These are phyloP conservation scores for Chlorencoelia australis DNA, from an alignment of 2,329 filamentous ascomycete genomes.

Conservation along the genomic window DNA sequence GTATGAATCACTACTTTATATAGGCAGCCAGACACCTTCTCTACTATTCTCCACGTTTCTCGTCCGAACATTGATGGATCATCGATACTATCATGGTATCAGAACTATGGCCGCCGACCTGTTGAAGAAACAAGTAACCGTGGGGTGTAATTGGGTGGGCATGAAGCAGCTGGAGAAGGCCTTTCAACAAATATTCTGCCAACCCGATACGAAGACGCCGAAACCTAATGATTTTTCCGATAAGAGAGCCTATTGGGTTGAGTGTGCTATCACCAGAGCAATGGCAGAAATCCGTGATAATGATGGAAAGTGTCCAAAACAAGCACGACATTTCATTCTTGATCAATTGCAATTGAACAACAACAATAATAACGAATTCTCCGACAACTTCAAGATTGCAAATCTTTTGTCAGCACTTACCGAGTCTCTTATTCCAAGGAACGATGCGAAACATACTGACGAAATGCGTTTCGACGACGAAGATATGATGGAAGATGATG, in stretches of 20 bases:
- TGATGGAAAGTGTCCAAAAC: conserved; percentile 65
- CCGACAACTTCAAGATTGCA: conserved; percentile 82
- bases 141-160: conserved; percentile 65
- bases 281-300: conserved; percentile 69
- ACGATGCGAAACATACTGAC: conserved; percentile 23
- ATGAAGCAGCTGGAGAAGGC: conserved; percentile 75
- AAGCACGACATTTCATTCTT: conserved; percentile 74
- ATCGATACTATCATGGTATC: conserved; percentile 88
- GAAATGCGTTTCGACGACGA: conserved; percentile 29
- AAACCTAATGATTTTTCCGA: conserved; percentile 87
- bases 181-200: conserved; percentile 83
- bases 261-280: conserved; percentile 71
- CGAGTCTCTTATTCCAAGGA: conserved; percentile 44
- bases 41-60: conserved; percentile 82
- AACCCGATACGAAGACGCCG: conserved; percentile 66
- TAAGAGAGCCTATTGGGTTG: conserved; percentile 73
- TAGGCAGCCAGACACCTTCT: conserved; percentile 57
- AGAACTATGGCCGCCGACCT: conserved; percentile 74
- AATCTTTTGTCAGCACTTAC: conserved; percentile 60
- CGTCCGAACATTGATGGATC: conserved; percentile 80
- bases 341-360: conserved; percentile 91
- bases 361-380: conserved; percentile 80
- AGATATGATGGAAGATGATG: conserved; percentile 34
- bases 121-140: conserved; percentile 65
- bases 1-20: conserved; percentile 65